Evolutionary conservation across 768 basidiomycete genomes (phyloP), one percentile per base, ranked within the genome.

Genomic region (Terana coerulea): DNA sequence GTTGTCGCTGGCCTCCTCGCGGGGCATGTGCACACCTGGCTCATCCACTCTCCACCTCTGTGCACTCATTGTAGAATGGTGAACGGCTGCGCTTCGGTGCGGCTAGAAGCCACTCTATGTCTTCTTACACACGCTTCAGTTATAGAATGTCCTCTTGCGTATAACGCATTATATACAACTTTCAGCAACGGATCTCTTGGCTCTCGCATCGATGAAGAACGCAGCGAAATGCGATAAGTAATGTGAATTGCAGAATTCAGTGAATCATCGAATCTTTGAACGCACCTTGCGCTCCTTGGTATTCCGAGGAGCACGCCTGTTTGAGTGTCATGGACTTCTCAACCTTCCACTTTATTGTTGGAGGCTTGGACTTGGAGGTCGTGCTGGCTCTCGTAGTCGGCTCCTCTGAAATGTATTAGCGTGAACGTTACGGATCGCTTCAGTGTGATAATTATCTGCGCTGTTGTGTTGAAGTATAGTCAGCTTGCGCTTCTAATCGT

Each of bases 241-340:
- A 83, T 85, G 81, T 84, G 83, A 84, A 83, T 83, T 83, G 81
- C 80, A 81, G 80, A 81, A 79, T 81, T 79, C 79, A 81, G 81
- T 83, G 81, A 83, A 83, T 83, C 82, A 83, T 85, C 79, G 79
- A 85, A 81, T 83, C 80, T 84, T 85, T 84, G 81, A 84, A 84
- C 77, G 80, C 84, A 84, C 71, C 80, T 84, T 85, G 82, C 79
- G 74, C 83, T 75, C 77, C 73, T 76, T 79, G 80, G 82, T 79
- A 83, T 81, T 84, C 81, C 75, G 76, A 75, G 72, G 78, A 75
- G 84, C 76, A 83, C 78, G 79, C 77, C 79, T 77, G 83, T 83
- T 83, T 81, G 81, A 84, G 83, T 81, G 83, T 84, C 80, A 76
- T 76, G 69, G 69, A 74, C 71, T 69, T 72, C 67, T 79, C 78